Percentiles rank a stretch among this genome's conserved stretches.
Evolutionary conservation across 2,329 filamentous ascomycete species (phyloP).

Genomic region (Phyllosticta citrichinensis): DNA sequence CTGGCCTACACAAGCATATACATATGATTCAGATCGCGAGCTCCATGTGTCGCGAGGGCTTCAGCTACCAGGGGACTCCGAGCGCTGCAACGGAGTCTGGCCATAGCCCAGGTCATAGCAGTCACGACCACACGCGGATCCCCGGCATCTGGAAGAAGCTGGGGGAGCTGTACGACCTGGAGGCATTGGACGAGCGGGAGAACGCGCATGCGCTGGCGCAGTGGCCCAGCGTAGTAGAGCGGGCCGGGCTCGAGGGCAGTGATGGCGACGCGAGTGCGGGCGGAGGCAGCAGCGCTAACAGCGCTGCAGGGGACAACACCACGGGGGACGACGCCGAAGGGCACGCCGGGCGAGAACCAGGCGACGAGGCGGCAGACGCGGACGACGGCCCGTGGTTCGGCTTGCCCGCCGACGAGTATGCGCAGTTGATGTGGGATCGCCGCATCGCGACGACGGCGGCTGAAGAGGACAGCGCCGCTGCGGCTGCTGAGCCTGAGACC

Average conservation of each 20-base stretch:
- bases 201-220: conserved; percentile 46
- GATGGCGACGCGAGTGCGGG: conserved; percentile 29
- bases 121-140: conserved; percentile 62
- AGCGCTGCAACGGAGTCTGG: conserved; percentile 34
- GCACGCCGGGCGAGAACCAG: conserved; percentile 30
- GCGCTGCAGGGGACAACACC: conserved; percentile 20
- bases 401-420: conserved; percentile 34
- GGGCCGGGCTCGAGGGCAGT: conserved; percentile 17
- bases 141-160: conserved; percentile 90
- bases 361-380: conserved; percentile 26
- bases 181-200: conserved; percentile 75
- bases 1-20: conserved; percentile 91
- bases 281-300: conserved; percentile 27
- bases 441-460: conserved; percentile 13
- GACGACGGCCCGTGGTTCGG: conserved; percentile 28
- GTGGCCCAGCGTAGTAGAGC: conserved; percentile 39
- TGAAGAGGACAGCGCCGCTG: background rate
- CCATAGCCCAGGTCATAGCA: background rate
- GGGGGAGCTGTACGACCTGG: conserved; percentile 70
- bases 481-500: background rate
- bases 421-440: conserved; percentile 34
- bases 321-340: conserved; percentile 29
- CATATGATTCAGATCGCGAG: conserved; percentile 80
- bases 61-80: conserved; percentile 47
- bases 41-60: conserved; percentile 67